These are phyloP conservation scores for Mediolabrus comicus DNA, from an alignment of 108 stramenopile genomes.

Conservation along the genomic window DNA sequence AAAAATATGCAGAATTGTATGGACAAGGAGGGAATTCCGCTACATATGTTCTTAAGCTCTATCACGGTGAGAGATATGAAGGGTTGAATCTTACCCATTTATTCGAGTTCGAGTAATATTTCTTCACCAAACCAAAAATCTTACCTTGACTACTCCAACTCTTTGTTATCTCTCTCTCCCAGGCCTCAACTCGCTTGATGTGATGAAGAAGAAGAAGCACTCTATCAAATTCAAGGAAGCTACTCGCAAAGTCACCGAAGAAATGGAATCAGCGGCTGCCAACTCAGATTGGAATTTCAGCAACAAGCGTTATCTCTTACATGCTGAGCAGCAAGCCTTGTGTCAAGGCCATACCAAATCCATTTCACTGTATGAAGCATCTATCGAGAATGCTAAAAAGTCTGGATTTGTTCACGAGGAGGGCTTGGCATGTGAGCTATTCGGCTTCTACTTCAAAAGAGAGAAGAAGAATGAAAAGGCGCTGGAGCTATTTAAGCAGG, in stretches of 20 bases:
- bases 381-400: background rate
- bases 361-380: background rate
- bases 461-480: background rate
- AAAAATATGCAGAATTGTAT: background rate
- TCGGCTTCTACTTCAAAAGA: background rate
- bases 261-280: background rate
- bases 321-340: background rate
- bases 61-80: background rate
- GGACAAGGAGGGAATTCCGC: background rate
- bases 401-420: slow-evolving; percentile 1
- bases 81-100: background rate
- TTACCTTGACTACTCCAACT: too few relatives aligned
- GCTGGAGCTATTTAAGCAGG: background rate
- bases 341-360: background rate
- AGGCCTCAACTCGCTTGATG: background rate
- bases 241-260: background rate
- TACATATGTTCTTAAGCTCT: background rate
- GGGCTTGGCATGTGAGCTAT: background rate
- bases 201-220: too few relatives aligned
- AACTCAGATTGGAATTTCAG: too few relatives aligned
- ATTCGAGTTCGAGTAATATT: too few relatives aligned
- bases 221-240: background rate
- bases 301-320: too few relatives aligned
- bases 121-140: too few relatives aligned
- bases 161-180: background rate